A percentile compares a stretch with the other conserved stretches of the same genome.
These are phyloP conservation scores for Maudiozyma saulgeensis DNA, from an alignment of 805 yeast species.

Conservation along the genomic window DNA sequence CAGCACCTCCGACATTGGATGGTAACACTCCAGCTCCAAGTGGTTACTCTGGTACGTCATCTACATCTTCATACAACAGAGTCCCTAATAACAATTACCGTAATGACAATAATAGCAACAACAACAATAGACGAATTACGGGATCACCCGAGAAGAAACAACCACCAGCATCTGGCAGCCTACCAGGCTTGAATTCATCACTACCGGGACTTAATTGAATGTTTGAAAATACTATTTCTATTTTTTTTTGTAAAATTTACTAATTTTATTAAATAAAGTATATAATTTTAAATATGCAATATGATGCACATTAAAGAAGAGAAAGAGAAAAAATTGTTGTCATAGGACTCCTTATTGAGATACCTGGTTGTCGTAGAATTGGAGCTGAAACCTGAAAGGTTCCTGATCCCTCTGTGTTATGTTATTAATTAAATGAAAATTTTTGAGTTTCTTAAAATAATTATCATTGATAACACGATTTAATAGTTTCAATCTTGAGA, in stretches of 20 bases:
- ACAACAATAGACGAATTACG: neutral
- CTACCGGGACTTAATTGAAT: conserved; percentile 5
- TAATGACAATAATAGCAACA: neutral
- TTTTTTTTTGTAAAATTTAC: neutral
- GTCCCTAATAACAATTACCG: neutral
- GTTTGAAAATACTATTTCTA: no score
- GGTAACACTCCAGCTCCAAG: neutral
- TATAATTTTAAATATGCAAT: no score
- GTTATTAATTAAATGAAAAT: neutral
- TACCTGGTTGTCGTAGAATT: no score
- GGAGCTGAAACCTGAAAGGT: neutral
- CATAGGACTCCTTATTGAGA: no score
- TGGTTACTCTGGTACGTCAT: neutral
- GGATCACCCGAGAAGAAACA: neutral
- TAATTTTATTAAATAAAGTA: no score
- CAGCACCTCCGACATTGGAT: conserved; percentile 21
- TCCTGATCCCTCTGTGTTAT: neutral
- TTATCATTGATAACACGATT: neutral
- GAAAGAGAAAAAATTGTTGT: no score
- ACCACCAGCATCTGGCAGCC: neutral
- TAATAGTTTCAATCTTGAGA: neutral
- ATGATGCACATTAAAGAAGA: no score
- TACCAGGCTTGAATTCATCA: neutral
- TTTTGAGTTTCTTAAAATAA: neutral
- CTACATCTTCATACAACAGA: neutral